Percentiles rank a stretch among this genome's conserved stretches.
These are phyloP conservation scores for Boletus tylopilopsis DNA, from an alignment of 768 basidiomycete species.

Conservation along the genomic window DNA sequence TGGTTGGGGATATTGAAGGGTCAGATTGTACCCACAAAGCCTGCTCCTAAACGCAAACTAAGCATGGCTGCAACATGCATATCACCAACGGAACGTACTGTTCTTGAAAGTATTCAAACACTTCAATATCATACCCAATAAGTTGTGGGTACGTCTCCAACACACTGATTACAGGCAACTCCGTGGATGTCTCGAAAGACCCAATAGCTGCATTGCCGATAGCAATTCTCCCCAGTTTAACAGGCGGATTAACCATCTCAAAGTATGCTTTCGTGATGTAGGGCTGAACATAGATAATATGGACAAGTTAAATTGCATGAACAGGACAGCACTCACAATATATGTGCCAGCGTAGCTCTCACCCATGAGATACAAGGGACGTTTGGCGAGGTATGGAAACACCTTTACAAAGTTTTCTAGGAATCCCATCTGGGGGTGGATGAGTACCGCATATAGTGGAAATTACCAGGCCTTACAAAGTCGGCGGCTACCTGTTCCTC, in stretches of 20 bases:
- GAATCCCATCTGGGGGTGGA: conserved; percentile 55
- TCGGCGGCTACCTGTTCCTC: conserved; percentile 59
- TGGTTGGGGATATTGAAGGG: conserved; percentile 64
- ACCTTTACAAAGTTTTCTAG: conserved; percentile 67
- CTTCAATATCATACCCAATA: conserved; percentile 65
- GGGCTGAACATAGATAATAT: conserved; percentile 42
- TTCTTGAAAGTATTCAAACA: conserved; percentile 63
- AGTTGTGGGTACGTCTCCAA: conserved; percentile 75
- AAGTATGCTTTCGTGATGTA: conserved; percentile 75
- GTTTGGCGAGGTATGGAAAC: conserved; percentile 61
- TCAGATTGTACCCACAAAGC: conserved; percentile 64
- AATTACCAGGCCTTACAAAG: conserved; percentile 34
- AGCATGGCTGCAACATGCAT: not conserved
- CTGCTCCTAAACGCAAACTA: conserved; percentile 38
- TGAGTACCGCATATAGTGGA: not conserved
- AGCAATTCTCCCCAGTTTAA: conserved; percentile 59
- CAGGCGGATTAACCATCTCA: conserved; percentile 54
- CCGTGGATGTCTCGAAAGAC: conserved; percentile 43
- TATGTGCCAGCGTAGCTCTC: conserved; percentile 74
- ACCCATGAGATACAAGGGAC: conserved; percentile 67
- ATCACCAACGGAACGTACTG: conserved; percentile 43
- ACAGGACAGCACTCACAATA: conserved; percentile 47
- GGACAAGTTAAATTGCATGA: not conserved
- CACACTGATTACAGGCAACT: conserved; percentile 53
- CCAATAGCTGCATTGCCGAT: conserved; percentile 66